Evolutionary conservation across 106 monocot genomes (phyloP), one percentile per base, ranked within the genome.

Genomic region (Chionographis japonica): DNA sequence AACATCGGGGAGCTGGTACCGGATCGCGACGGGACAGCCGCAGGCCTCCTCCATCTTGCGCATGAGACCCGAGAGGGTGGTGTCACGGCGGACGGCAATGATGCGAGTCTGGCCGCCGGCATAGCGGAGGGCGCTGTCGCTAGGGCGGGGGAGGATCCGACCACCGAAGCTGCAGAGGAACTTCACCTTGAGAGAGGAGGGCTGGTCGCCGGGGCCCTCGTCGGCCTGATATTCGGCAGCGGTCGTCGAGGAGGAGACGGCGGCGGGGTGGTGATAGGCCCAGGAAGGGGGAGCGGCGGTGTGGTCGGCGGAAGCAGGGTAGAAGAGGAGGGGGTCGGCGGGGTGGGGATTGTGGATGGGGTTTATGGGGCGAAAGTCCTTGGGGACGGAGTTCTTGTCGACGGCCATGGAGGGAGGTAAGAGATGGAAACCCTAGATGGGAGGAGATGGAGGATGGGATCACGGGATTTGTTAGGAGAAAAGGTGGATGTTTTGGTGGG

Each of bases 1-100:
- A 67, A 91, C 88, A 58, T 79, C 91, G 7, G 95, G 91, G 36
- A 95, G 86, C 78, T 91, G 88, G 75, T 91, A 95, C 73, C 79
- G 83, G 60, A 95, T 52, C 14, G 80, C 75, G 14, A 72, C 58
- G 36, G 81, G 20, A 19, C 80, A 78, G 15, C 78, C 82, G 60
- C 61, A 77, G 27, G 68, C 70, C 2, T 91, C 88, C 4, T 61
- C 10, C 75, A 88, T 82, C 78, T 88, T 86, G 19, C 68, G 66
- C 37, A 77, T 40, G 43, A 95, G 43, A 3, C 84, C 85, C 12
- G 68, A n/a, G 16, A 95, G 67, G 18, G 91, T 14, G 16, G 72
- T 66, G 15, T 78, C 83, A 46, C 80, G 82, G 37, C 71, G 73
- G 58, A 95, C 51, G 35, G 88, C 56, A 61, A 95, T 61, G 61